Conservation (phyloP, 148 eudicot species). For the Rhododendron ovatum region DNA sequence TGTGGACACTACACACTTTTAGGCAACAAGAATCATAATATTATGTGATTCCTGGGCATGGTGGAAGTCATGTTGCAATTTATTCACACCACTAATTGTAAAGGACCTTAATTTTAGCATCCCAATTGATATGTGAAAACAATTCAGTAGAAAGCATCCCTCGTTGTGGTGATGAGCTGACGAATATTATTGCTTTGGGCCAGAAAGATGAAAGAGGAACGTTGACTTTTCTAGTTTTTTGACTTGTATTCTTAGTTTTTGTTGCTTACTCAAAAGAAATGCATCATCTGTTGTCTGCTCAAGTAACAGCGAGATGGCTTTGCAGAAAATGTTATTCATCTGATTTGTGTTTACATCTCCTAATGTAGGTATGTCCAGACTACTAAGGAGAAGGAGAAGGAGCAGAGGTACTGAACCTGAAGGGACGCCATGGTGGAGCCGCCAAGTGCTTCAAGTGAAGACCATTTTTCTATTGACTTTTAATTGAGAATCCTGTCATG, state of each 20-base stretch:
- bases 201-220: neutral
- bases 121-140: neutral
- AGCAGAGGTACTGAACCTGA: constrained; percentile 73
- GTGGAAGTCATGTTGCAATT: neutral
- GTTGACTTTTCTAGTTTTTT: neutral
- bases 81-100: neutral
- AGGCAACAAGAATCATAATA: neutral
- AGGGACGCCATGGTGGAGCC: neutral
- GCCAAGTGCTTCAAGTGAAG: neutral
- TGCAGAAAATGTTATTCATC: neutral
- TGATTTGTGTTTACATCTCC: neutral
- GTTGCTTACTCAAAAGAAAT: neutral
- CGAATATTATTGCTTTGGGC: neutral
- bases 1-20: neutral
- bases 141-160: neutral
- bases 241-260: neutral
- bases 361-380: constrained; percentile 44
- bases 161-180: neutral
- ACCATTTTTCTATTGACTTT: neutral
- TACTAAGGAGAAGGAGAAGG: constrained; percentile 58
- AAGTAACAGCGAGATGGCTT: neutral
- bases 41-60: neutral
- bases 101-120: neutral
- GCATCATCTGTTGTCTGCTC: neutral
- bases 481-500: neutral